Evolutionary conservation across 225 moss, liverwort and hornwort species (phyloP), one percentile per base, ranked within the genome.

Genomic region (Polytrichum formosum): DNA sequence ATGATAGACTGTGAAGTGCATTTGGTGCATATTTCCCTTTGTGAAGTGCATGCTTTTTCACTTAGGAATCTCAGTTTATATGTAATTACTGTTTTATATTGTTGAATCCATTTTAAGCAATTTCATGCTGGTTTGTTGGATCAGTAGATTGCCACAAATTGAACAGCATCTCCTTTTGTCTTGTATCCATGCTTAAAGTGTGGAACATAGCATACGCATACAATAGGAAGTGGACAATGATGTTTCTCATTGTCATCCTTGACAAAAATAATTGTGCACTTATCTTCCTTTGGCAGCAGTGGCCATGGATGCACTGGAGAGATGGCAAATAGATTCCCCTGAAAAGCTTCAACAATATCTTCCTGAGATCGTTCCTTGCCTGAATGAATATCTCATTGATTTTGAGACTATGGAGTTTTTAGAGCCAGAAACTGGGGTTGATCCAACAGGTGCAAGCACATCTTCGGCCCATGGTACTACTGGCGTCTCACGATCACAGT

Each of bases 281-380:
- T 93, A 88, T 74, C 79, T 85, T 27, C 96, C 93, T 54, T 78
- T 96, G 74, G 96, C 87, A 76, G 79, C 83, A 26, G 84, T 93
- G 66, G 87, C 96, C 65, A 80, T 96, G 73, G 93, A 90, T 85
- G 90, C 93, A 70, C 74, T 96, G 74, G 96, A 96, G 79, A 79
- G 91, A 74, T 91, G 91, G 96, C 84, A 88, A 76, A 68, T 65
- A 65, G 53, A 74, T n/a, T 81, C 72, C 70, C 96, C 91, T 19
- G 77, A 68, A 35, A 83, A 93, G 30, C 83, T 96, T 72, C 83
- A 90, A 68, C 22, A 66, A 17, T 93, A 87, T 83, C 87, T 93
- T 26, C 78, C 88, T 61, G 64, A 79, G 55, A 87, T 96, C 67
- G 87, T 90, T 33, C 82, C 77, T 56, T 82, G 75, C 72, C 79